phyloP scores from a whole-genome alignment of 495 filamentous ascomycete species.

The Amorphotheca resinae region DNA sequence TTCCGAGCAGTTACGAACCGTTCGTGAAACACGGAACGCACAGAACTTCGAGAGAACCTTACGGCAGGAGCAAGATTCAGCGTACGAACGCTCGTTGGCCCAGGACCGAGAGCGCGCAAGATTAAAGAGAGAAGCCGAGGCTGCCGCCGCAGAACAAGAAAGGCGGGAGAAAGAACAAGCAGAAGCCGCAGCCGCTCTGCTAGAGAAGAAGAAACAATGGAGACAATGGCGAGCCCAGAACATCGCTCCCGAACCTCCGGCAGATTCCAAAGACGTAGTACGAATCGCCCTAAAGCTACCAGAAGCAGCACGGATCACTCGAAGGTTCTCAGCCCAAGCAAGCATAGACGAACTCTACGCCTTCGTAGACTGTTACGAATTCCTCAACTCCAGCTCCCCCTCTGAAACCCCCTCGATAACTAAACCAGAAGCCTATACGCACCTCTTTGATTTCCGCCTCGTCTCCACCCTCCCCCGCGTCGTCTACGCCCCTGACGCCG shows the following conservation, averaged over 20 bases:
- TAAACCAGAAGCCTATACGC: conserved; percentile 52
- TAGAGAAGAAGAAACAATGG: conserved; percentile 56
- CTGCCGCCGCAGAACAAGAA: conserved; percentile 39
- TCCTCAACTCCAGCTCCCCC: conserved; percentile 21
- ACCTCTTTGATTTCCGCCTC: conserved; percentile 69
- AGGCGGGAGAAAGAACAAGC: conserved; percentile 42
- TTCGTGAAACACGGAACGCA: conserved; percentile 55
- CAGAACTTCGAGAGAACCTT: conserved; percentile 67
- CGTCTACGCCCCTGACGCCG: conserved; percentile 55
- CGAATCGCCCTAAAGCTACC: conserved; percentile 73
- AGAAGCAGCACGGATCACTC: conserved; percentile 47
- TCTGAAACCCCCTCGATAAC: conserved; percentile 25
- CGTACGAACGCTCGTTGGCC: conserved; percentile 84
- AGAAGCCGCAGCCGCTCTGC: conserved; percentile 46
- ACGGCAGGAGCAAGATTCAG: conserved; percentile 73
- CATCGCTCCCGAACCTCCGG: conserved; percentile 54
- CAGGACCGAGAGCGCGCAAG: conserved; percentile 73
- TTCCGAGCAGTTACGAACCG: conserved; percentile 50
- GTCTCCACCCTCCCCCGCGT: conserved; percentile 72
- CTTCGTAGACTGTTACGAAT: conserved; percentile 84
- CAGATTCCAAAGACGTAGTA: conserved; percentile 54
- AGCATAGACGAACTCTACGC: conserved; percentile 85
- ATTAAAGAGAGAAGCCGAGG: conserved; percentile 55
- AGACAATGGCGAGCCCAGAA: conserved; percentile 61
- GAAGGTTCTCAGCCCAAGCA: conserved; percentile 52